Conservation (phyloP, 2,329 filamentous ascomycete species). For the Aspergillus sp. region DNA sequence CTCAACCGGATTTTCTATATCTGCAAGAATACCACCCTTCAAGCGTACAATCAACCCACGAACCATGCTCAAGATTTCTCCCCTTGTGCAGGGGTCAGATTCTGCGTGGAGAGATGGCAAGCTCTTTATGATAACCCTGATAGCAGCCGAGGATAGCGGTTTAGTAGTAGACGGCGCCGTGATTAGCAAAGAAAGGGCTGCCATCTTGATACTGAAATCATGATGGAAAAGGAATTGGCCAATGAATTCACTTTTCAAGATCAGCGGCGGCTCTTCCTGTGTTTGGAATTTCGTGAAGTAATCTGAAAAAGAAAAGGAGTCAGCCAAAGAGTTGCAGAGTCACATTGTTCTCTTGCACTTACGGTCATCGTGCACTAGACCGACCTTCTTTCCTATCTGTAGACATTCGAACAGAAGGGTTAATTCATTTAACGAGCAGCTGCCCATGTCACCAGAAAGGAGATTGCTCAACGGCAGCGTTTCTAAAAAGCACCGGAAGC, state of each 20-base stretch:
- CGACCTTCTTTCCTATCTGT: conserved; percentile 69
- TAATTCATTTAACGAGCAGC: conserved; percentile 54
- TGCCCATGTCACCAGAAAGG: conserved; percentile 47
- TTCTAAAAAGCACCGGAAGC: conserved; percentile 53
- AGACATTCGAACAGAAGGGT: conserved; percentile 66
- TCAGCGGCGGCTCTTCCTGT: conserved; percentile 20
- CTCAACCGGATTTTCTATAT: conserved; percentile 28
- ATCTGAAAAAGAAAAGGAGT: conserved; percentile 23
- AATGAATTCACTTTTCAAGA: conserved; percentile 37
- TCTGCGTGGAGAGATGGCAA: conserved; percentile 76
- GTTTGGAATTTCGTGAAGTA: conserved; percentile 23
- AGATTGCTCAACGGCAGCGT: conserved; percentile 55
- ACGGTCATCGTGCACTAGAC: conserved; percentile 69
- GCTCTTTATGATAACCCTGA: conserved; percentile 64
- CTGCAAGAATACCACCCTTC: conserved; percentile 59
- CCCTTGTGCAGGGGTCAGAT: conserved; percentile 80
- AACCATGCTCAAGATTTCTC: conserved; percentile 73
- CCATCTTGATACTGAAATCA: conserved; percentile 67
- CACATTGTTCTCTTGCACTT: conserved; percentile 22
- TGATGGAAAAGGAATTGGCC: conserved; percentile 45
- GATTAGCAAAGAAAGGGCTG: conserved; percentile 78
- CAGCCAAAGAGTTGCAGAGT: neutral
- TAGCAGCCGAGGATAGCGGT: conserved; percentile 63
- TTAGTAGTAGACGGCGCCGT: conserved; percentile 73
- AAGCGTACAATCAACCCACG: conserved; percentile 76